phyloP scores from a whole-genome alignment of 306 rosid genomes.

The Myrica gale region DNA sequence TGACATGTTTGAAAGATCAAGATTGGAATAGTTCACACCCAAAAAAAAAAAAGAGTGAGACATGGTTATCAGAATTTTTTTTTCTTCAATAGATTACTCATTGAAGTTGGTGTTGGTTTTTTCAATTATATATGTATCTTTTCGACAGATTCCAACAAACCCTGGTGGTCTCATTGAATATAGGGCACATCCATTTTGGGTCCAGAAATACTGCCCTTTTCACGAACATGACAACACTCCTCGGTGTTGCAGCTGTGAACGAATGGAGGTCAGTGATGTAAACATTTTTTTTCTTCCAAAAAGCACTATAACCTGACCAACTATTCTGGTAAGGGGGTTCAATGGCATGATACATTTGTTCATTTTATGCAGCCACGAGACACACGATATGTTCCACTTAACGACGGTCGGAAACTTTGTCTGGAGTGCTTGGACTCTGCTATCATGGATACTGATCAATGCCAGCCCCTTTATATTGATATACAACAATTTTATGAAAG shows the following conservation, averaged over 20 bases:
- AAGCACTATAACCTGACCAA: background rate
- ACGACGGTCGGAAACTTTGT: constrained; percentile 95
- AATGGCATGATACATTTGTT: constrained; percentile 17
- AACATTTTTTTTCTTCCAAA: constrained; percentile 19
- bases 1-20: background rate
- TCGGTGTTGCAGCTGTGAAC: constrained; percentile 96
- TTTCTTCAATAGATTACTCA: constrained; percentile 33
- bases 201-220: constrained; percentile 93
- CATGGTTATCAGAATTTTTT: background rate
- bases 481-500: constrained; percentile 83
- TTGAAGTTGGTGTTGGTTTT: constrained; percentile 48
- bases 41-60: background rate
- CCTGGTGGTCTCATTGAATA: constrained; percentile 99
- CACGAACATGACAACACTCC: constrained; percentile 93
- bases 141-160: constrained; percentile 98
- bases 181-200: constrained; percentile 99
- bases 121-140: constrained; percentile 55
- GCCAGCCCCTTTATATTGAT: constrained; percentile 83
- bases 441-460: constrained; percentile 78
- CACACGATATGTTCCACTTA: constrained; percentile 59
- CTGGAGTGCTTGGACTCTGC: constrained; percentile 91
- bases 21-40: background rate
- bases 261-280: constrained; percentile 83
- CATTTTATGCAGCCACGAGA: constrained; percentile 61
- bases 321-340: constrained; percentile 18